Base-by-base conservation (phyloP, 2,329 filamentous ascomycete genomes). In the Fusarium austroafricanum region DNA sequence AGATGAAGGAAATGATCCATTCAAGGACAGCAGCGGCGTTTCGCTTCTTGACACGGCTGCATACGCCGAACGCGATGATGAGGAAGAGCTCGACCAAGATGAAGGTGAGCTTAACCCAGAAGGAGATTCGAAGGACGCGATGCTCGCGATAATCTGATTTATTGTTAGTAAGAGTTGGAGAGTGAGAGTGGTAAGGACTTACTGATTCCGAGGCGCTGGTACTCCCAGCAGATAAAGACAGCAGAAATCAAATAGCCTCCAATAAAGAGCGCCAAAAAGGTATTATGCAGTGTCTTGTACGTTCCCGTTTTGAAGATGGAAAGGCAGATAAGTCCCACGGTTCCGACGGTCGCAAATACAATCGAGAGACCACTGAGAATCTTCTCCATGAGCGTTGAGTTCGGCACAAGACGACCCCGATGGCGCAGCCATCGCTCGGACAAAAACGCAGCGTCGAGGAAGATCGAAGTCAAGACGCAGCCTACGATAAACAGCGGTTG, bases 151-250 rank as follows among this genome's bases (percentile, higher is more conserved):
- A 92, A 76, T 91, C 84, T 87, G 8, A 6, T n/a, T 7, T 15
- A 12, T 29, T 28, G 57, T 46, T 61, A 62, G 55, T 35, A n/a
- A 35, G 14, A 15, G 12, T 35, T n/a, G 7, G 35, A 54, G 3
- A 2, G 14, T 8, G 7, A 50, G 6, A 35, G 33, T 23, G 21
- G 21, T 18, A 14, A 14, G 6, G 38, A 81, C 85, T 54, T 78
- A 87, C 87, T 90, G 53, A 91, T 89, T 26, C 94, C 93, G 2
- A 98, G 85, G 4, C 92, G 89, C 74, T 96, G 91, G 78, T 97
- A 97, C 78, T 97, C 94, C 82, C 88, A 89, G 82, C 94, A 97
- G 69, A 95, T 91, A 79, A 94, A 95, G 71, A 97, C 86, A 56
- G 95, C 94, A 6, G 90, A 93, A 55, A 97, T 76, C 54, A 97